Evolutionary conservation across 179 eudicot species (phyloP), one percentile per base, ranked within the genome.

Genomic region (Heliamphora pulchella): DNA sequence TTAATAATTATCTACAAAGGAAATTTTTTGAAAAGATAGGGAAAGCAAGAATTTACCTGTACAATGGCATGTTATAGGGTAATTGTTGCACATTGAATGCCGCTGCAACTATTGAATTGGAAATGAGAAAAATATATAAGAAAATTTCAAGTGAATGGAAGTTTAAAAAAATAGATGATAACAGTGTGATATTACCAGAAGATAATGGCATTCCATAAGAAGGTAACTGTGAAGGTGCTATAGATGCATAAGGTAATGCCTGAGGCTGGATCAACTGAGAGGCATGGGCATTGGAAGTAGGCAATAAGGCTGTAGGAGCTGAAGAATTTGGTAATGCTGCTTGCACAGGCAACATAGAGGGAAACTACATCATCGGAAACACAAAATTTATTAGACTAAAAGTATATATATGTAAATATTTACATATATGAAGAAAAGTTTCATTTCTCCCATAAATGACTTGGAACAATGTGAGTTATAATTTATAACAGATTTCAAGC

Each of bases 311-410:
- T 77, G 82, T 20, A 54, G 87, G 85, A 83, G 82, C 79, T 78
- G 88, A 69, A 51, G 71, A 9, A 72, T 83, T 84, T 4, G 91
- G 82, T 5, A 84, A 79, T 79, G 88, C 88, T 76, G 82, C 91
- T 86, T 90, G 93, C 76, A 79, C 72, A 53, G 86, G 67, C 75
- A 80, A 50, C 86, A 78, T 78, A 0, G 91, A 83, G 57, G 91
- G 77, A 75, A 85, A 87, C 93, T 89, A 85, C 80, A 80, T 76
- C 72, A 78, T 62, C 46, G 78, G 55, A 75, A 64, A 68, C n/a
- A 72, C 15, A 57, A 47, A 41, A 7, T 41, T 50, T 73, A 17
- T 20, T 15, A 22, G 11, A 6, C 15, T 55, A 54, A 2, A 31
- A 54, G 48, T 39, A 31, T 31, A 31, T 31, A 31, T 31, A 31